A percentile compares a stretch with the other conserved stretches of the same genome.
These are phyloP conservation scores for Colletotrichum chlorophyti DNA, from an alignment of 2,329 filamentous ascomycete species.

Conservation along the genomic window DNA sequence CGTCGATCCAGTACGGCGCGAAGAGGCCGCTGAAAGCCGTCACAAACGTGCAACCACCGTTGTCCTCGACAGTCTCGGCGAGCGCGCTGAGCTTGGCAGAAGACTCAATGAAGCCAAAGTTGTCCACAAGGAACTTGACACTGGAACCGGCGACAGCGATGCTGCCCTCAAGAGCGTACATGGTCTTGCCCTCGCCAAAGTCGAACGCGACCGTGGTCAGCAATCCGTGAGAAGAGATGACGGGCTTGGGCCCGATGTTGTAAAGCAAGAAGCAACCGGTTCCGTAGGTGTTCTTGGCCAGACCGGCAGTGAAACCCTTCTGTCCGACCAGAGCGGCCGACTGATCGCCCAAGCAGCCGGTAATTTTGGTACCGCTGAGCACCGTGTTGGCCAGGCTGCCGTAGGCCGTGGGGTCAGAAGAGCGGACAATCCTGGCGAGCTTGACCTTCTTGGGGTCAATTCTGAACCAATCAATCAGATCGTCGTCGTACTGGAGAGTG, in stretches of 20 bases:
- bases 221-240: slow-evolving; percentile 79
- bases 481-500: slow-evolving; percentile 76
- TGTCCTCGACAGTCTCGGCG: slow-evolving; percentile 65
- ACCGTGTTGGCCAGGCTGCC: slow-evolving; percentile 67
- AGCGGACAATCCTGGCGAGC: slow-evolving; percentile 79
- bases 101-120: slow-evolving; percentile 60
- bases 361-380: slow-evolving; percentile 73
- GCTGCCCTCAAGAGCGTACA: slow-evolving; percentile 80
- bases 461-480: slow-evolving; percentile 77
- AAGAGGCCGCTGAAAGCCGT: slow-evolving; percentile 84
- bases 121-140: slow-evolving; percentile 71
- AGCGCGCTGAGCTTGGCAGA: slow-evolving; percentile 52
- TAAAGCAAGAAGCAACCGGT: slow-evolving; percentile 87
- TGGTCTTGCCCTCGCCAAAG: slow-evolving; percentile 70
- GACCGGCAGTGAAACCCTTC: slow-evolving; percentile 76
- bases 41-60: slow-evolving; percentile 78
- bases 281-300: slow-evolving; percentile 86
- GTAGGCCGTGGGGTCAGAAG: slow-evolving; percentile 73
- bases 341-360: slow-evolving; percentile 82
- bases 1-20: slow-evolving; percentile 86
- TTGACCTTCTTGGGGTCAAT: slow-evolving; percentile 73
- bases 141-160: slow-evolving; percentile 80
- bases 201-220: slow-evolving; percentile 81
- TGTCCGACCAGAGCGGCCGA: slow-evolving; percentile 83
- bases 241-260: slow-evolving; percentile 80